Evolutionary conservation across 148 eudicot species (phyloP).

Genomic region (Chenopodium formosanum): DNA sequence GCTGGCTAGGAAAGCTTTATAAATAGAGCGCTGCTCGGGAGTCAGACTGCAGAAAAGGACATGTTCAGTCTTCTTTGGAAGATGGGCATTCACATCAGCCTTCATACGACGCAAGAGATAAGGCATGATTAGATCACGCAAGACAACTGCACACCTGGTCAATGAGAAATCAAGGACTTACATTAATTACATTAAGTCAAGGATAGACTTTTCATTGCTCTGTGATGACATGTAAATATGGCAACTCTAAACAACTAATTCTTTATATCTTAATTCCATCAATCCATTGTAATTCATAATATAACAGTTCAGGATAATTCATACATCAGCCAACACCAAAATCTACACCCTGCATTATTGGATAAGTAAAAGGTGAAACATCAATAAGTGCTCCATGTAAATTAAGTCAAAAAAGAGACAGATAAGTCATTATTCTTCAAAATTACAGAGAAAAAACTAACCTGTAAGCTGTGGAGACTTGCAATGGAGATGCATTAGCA

Average conservation of each 20-base stretch:
- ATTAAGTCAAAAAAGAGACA: neutral
- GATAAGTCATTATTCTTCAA: neutral
- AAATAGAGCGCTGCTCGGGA: slow-evolving; percentile 71
- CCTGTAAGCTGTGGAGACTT: slow-evolving; percentile 99
- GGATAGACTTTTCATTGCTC: neutral
- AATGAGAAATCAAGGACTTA: slow-evolving; percentile 20
- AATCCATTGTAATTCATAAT: neutral
- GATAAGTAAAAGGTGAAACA: neutral
- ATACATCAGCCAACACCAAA: neutral
- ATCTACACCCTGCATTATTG: neutral
- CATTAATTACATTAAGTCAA: neutral
- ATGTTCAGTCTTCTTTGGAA: slow-evolving; percentile 94
- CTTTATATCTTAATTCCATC: neutral
- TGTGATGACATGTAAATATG: neutral
- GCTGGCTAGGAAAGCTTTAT: slow-evolving; percentile 95
- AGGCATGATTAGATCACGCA: slow-evolving; percentile 98
- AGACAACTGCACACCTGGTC: slow-evolving; percentile 90
- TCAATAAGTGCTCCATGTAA: neutral
- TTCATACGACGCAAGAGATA: slow-evolving; percentile 96
- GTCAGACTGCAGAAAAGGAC: slow-evolving; percentile 99
- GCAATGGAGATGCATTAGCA: slow-evolving; percentile 95
- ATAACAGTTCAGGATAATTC: neutral
- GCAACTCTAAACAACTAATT: neutral
- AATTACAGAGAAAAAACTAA: slow-evolving; percentile 11
- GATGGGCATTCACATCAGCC: slow-evolving; percentile 90